Conservation (phyloP, 768 basidiomycete species). For the Phaeotremella skinneri region DNA sequence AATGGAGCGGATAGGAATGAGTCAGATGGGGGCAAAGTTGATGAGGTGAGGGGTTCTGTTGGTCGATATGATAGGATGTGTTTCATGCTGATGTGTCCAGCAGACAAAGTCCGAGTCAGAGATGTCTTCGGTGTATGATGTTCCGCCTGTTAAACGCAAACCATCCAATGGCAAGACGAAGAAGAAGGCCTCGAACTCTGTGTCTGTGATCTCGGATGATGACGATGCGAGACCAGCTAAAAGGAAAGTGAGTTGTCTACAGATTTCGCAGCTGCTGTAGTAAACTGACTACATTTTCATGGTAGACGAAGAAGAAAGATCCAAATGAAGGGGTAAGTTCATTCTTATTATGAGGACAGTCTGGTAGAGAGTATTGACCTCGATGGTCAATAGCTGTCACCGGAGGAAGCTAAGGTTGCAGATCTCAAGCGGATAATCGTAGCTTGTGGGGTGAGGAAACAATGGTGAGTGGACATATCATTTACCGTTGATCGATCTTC, state of each 20-base stretch:
- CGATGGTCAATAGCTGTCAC: slow-evolving; percentile 26
- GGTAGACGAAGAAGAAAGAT: slow-evolving; percentile 24
- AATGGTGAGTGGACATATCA: slow-evolving; percentile 32
- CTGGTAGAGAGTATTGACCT: neutral
- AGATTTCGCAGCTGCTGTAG: too few relatives aligned
- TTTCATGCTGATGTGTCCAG: too few relatives aligned
- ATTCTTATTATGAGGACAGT: neutral
- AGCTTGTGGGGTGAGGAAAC: slow-evolving; percentile 46
- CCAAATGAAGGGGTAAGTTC: slow-evolving; percentile 32
- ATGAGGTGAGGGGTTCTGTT: neutral
- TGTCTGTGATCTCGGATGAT: too few relatives aligned
- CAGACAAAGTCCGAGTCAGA: slow-evolving; percentile 39
- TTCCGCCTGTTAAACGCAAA: slow-evolving; percentile 13
- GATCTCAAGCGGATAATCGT: slow-evolving; percentile 44
- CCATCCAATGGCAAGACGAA: slow-evolving; percentile 6
- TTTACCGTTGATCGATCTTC: neutral
- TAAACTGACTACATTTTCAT: too few relatives aligned
- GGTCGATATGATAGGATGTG: too few relatives aligned
- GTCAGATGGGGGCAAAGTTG: too few relatives aligned
- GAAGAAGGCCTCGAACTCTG: neutral
- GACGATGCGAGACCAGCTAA: neutral
- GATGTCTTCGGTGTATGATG: slow-evolving; percentile 40
- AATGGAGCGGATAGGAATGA: too few relatives aligned
- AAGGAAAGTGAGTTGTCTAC: too few relatives aligned
- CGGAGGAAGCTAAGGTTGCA: slow-evolving; percentile 37